Evolutionary conservation across 2,329 filamentous ascomycete species (phyloP).

Genomic region (Exophiala spinifera): DNA sequence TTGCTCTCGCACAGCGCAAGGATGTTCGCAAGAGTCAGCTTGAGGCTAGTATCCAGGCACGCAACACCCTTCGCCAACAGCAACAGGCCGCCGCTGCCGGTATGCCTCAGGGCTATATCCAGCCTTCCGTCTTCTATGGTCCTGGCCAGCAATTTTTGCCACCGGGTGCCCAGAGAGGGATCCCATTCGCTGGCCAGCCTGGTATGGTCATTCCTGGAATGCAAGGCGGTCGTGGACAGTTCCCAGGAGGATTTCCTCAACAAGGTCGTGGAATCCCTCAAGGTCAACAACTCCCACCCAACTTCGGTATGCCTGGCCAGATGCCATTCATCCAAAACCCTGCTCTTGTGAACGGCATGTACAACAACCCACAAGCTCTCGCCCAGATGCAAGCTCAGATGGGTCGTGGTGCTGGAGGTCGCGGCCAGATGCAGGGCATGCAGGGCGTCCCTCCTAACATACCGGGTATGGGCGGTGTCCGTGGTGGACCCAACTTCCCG

Average conservation of each 20-base stretch:
- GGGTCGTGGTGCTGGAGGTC: slow-evolving; percentile 65
- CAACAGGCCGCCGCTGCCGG: slow-evolving; percentile 88
- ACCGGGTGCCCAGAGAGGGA: slow-evolving; percentile 53
- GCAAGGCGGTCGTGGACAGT: slow-evolving; percentile 80
- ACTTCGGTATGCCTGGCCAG: slow-evolving; percentile 76
- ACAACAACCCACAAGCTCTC: slow-evolving; percentile 37
- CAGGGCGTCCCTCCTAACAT: slow-evolving; percentile 73
- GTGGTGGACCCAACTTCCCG: slow-evolving; percentile 46
- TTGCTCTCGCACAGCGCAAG: slow-evolving; percentile 97
- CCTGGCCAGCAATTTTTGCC: slow-evolving; percentile 56
- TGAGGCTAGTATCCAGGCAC: slow-evolving; percentile 97
- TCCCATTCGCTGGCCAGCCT: slow-evolving; percentile 58
- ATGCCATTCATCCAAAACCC: slow-evolving; percentile 59
- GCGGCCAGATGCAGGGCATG: slow-evolving; percentile 65
- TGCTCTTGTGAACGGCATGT: slow-evolving; percentile 74
- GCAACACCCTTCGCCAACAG: slow-evolving; percentile 98
- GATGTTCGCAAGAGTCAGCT: slow-evolving; percentile 99
- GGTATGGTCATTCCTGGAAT: slow-evolving; percentile 62
- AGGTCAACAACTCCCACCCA: slow-evolving; percentile 81
- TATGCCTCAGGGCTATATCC: slow-evolving; percentile 80
- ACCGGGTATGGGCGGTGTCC: slow-evolving; percentile 49
- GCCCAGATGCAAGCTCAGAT: slow-evolving; percentile 70
- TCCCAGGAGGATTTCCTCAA: slow-evolving; percentile 73
- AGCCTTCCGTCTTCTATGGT: slow-evolving; percentile 87
- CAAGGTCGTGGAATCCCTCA: slow-evolving; percentile 80